A percentile compares a stretch with the other conserved stretches of the same genome.
These are phyloP conservation scores for Diaporthe sp. DNA, from an alignment of 2,329 filamentous ascomycete species.

Conservation along the genomic window DNA sequence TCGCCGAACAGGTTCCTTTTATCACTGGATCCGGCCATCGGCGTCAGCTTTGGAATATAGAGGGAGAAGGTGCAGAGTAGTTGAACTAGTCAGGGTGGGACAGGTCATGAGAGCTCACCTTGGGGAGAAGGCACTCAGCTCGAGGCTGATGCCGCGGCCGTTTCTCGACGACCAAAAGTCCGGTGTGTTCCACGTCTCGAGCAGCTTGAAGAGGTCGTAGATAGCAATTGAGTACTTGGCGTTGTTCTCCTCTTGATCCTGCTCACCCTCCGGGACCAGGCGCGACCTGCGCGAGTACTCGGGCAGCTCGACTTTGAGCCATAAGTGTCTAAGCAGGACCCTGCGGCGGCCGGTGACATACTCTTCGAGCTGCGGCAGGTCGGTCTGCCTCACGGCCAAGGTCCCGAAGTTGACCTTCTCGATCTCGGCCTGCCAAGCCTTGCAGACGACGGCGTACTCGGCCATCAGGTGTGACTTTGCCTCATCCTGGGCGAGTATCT, in stretches of 20 bases:
- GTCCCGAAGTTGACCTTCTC: slow-evolving; percentile 41
- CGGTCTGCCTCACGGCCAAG: slow-evolving; percentile 37
- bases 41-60: not conserved
- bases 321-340: slow-evolving; percentile 38
- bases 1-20: slow-evolving; percentile 38
- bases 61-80: too few species aligned
- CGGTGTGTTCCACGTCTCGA: slow-evolving; percentile 38
- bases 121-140: slow-evolving; percentile 40
- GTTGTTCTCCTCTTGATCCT: slow-evolving; percentile 42
- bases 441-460: slow-evolving; percentile 41
- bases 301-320: slow-evolving; percentile 39
- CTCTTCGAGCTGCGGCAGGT: slow-evolving; percentile 39
- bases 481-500: slow-evolving; percentile 30
- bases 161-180: slow-evolving; percentile 25
- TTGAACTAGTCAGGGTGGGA: too few species aligned
- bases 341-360: slow-evolving; percentile 38
- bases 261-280: slow-evolving; percentile 38
- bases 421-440: slow-evolving; percentile 41
- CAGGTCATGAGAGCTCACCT: slow-evolving; percentile 20
- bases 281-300: slow-evolving; percentile 36
- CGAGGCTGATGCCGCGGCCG: slow-evolving; percentile 37
- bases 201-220: slow-evolving; percentile 40
- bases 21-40: slow-evolving; percentile 6
- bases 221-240: slow-evolving; percentile 39
- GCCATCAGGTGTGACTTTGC: slow-evolving; percentile 31